These are phyloP conservation scores for Exserohilum turcica DNA, from an alignment of 2,329 filamentous ascomycete genomes.

Conservation along the genomic window DNA sequence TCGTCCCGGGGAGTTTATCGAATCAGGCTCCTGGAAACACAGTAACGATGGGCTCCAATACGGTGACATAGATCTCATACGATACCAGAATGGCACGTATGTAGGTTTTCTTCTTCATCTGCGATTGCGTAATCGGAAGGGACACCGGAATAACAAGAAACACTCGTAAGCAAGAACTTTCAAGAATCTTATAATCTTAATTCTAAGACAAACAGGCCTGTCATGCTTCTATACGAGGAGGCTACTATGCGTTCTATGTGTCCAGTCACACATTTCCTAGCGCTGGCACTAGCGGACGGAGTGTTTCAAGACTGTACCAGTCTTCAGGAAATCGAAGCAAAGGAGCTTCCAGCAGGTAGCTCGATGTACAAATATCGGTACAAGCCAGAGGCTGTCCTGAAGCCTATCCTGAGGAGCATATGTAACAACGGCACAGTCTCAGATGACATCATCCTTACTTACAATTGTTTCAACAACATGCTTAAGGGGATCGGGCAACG, in stretches of 20 bases:
- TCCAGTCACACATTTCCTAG: conserved; percentile 3
- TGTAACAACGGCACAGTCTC: background rate
- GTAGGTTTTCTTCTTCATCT: conserved; percentile 1
- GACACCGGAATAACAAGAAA: conserved; percentile 6
- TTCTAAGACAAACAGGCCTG: conserved; percentile 1
- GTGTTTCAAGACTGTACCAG: conserved; percentile 2
- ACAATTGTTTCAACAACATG: conserved; percentile 9
- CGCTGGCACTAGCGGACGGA: conserved; percentile 6
- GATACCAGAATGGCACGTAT: background rate
- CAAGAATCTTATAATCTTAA: too few species aligned
- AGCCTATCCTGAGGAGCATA: background rate
- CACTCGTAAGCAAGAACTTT: conserved; percentile 1
- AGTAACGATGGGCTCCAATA: conserved; percentile 11
- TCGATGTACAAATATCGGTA: conserved; percentile 1
- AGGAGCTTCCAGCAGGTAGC: background rate
- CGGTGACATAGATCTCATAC: conserved; percentile 2
- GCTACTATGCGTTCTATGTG: background rate
- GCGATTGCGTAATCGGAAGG: conserved; percentile 6
- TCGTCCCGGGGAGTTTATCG: conserved; percentile 6
- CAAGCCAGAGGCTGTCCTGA: background rate
- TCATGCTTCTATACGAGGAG: conserved; percentile 7
- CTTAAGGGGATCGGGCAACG: conserved; percentile 5
- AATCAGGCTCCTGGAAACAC: conserved; percentile 2
- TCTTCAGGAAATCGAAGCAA: conserved; percentile 2
- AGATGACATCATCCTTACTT: conserved; percentile 2